Conservation (phyloP, 257 asterid species). For the Linaria vulgaris region DNA sequence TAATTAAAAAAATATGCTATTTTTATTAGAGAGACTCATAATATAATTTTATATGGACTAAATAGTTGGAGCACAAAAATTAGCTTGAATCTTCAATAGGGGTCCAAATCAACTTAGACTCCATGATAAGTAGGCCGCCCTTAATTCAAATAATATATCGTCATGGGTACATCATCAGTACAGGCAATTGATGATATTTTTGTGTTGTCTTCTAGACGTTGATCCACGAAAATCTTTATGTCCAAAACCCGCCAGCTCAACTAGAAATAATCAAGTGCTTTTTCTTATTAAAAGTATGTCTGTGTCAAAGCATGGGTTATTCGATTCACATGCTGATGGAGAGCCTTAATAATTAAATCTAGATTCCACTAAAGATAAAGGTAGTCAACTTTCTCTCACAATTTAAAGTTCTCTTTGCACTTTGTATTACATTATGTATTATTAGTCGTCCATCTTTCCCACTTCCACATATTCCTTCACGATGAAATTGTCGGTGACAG, state of each 20-base stretch:
- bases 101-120: no score
- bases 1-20: no score
- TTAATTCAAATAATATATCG: conserved; percentile 5
- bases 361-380: conserved; percentile 1
- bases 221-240: conserved; percentile 5
- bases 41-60: no score
- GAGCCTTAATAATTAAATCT: background rate
- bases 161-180: conserved; percentile 37
- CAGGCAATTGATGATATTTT: conserved; percentile 23
- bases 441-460: no score
- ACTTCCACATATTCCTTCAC: no score
- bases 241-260: background rate
- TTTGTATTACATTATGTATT: no score
- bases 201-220: background rate
- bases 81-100: no score
- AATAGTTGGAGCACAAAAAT: no score
- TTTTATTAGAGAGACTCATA: no score
- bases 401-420: no score
- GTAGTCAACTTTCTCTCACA: background rate
- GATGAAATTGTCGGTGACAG: no score
- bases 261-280: background rate
- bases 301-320: conserved; percentile 16
- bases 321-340: conserved; percentile 12
- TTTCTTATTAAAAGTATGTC: background rate
- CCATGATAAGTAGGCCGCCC: conserved; percentile 6